Percentiles rank a stretch among this genome's conserved stretches.
Conservation (phyloP, 306 rosid species). For the Corylus americana region DNA sequence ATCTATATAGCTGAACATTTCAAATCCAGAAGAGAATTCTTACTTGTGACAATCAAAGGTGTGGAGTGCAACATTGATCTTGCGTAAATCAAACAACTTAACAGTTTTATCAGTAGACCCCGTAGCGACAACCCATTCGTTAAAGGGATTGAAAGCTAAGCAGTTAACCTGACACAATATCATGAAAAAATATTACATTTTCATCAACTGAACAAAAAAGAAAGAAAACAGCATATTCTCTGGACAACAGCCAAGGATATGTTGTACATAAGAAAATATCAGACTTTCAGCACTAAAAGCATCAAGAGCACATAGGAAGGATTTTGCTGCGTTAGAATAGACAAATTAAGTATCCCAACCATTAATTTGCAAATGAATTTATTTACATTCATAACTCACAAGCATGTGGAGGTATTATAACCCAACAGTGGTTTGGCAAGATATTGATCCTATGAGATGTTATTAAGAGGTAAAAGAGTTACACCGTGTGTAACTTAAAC, state of each 20-base stretch:
- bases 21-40: slow-evolving; percentile 28
- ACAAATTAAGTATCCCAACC: not conserved
- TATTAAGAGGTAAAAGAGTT: too few relatives aligned
- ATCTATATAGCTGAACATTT: slow-evolving; percentile 11
- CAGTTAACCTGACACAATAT: slow-evolving; percentile 72
- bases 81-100: slow-evolving; percentile 89
- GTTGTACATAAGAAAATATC: not conserved
- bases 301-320: slow-evolving; percentile 16
- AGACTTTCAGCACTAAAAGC: slow-evolving; percentile 11
- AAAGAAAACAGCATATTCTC: not conserved
- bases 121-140: slow-evolving; percentile 97
- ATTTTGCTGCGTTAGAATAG: not conserved
- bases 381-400: not conserved
- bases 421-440: too few relatives aligned
- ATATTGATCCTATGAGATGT: too few relatives aligned
- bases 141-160: slow-evolving; percentile 95
- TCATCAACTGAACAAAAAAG: slow-evolving; percentile 17
- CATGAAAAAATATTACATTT: not conserved
- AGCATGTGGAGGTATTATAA: too few relatives aligned
- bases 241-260: not conserved
- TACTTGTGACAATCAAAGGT: slow-evolving; percentile 95
- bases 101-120: slow-evolving; percentile 99
- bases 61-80: slow-evolving; percentile 75
- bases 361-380: not conserved
- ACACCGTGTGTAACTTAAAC: too few relatives aligned